phyloP scores from a whole-genome alignment of 352 stramenopile genomes.

The Phytopythium aichiense region DNA sequence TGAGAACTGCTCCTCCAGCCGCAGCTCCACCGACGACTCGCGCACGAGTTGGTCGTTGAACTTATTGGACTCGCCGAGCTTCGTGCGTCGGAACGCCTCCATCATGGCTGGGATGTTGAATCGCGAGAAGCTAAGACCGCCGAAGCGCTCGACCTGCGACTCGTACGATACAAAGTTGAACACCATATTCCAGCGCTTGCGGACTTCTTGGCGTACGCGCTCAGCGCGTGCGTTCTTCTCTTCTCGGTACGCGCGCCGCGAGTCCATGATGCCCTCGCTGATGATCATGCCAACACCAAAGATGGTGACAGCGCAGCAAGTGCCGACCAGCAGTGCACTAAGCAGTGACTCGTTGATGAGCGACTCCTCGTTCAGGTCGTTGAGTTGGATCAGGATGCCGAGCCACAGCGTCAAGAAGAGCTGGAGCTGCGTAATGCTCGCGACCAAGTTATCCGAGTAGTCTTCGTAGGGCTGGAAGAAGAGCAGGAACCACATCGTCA shows the following conservation, averaged over 20 bases:
- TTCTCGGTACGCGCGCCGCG: constrained; percentile 31
- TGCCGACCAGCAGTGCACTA: constrained; percentile 56
- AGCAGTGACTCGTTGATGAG: constrained; percentile 62
- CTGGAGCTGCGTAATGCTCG: constrained; percentile 70
- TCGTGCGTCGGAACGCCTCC: constrained; percentile 39
- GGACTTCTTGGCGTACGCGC: constrained; percentile 29
- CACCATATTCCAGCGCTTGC: constrained; percentile 38
- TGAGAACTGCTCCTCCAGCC: background rate
- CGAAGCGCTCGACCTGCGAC: constrained; percentile 30
- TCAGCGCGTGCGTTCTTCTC: constrained; percentile 36
- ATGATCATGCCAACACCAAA: constrained; percentile 64
- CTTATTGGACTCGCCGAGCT: constrained; percentile 10
- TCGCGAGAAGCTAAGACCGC: constrained; percentile 33
- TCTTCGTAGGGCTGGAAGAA: constrained; percentile 76
- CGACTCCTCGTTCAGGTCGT: constrained; percentile 53
- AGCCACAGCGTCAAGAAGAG: constrained; percentile 83
- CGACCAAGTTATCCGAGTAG: constrained; percentile 67
- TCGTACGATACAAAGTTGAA: constrained; percentile 64
- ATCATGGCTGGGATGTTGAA: constrained; percentile 53
- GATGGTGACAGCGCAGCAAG: constrained; percentile 55
- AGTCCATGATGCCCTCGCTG: constrained; percentile 45
- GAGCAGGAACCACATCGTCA: constrained; percentile 75
- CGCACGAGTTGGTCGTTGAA: background rate
- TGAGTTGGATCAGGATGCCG: constrained; percentile 67
- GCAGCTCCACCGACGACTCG: background rate